These are phyloP conservation scores for Ceriops tagal DNA, from an alignment of 345 rosid genomes.

Conservation along the genomic window DNA sequence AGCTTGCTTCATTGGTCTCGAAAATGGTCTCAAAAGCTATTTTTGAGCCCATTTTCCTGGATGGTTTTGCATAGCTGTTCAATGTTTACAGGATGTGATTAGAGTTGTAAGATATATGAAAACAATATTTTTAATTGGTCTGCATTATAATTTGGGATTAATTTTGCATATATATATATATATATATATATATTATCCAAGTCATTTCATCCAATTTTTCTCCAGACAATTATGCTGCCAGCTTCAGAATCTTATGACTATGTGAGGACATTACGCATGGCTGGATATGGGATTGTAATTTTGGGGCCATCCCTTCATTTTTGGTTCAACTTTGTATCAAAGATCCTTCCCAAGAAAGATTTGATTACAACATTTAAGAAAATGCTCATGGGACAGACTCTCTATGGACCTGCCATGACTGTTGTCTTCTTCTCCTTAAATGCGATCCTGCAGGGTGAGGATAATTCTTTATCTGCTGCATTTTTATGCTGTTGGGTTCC, in stretches of 20 bases:
- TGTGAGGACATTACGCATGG: slow-evolving; percentile 78
- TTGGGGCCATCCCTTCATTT: slow-evolving; percentile 81
- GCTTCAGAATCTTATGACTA: slow-evolving; percentile 60
- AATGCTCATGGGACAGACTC: slow-evolving; percentile 69
- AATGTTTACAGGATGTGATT: background rate
- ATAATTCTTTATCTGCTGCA: background rate
- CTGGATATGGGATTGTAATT: slow-evolving; percentile 69
- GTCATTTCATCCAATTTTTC: background rate
- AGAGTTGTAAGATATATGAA: background rate
- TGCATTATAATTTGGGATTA: background rate
- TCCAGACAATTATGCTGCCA: slow-evolving; percentile 41
- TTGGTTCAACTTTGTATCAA: slow-evolving; percentile 86
- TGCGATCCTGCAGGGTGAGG: slow-evolving; percentile 64
- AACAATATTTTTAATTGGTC: background rate
- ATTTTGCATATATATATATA: slow-evolving; percentile 4
- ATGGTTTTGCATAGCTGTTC: background rate
- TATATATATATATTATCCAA: slow-evolving; percentile 2
- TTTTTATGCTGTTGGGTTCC: too few relatives aligned
- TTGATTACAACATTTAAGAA: slow-evolving; percentile 74
- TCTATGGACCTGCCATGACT: slow-evolving; percentile 79
- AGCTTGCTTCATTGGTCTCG: too few relatives aligned
- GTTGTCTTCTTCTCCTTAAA: slow-evolving; percentile 68
- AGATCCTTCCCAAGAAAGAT: slow-evolving; percentile 69
- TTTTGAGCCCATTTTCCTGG: too few relatives aligned
- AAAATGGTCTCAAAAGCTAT: too few relatives aligned